Base-by-base conservation (phyloP, 345 rosid genomes). In the Gossypium mustelinum region DNA sequence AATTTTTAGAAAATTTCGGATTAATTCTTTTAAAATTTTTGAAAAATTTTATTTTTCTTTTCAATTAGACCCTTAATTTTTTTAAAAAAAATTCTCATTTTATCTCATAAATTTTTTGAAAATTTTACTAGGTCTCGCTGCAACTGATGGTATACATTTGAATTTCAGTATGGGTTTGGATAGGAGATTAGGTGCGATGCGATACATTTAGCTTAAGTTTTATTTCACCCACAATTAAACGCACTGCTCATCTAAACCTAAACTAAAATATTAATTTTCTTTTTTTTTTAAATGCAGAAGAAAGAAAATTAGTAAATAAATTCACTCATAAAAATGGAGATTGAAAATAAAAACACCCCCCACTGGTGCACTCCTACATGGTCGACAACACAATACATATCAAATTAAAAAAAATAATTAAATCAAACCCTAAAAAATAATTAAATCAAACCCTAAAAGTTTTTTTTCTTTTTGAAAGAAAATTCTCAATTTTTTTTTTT, bases 291-390 rank as follows among this genome's bases (percentile, higher is more conserved):
- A 45, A 45, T 59, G 39, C 41, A 59, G 16, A 24, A 12, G 16
- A 59, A 25, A 59, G 2, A 71, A 54, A 17, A 82, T 81, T 59
- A 20, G 78, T 76, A 66, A 62, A 50, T 27, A 2, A 60, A 75
- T 63, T 76, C 73, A 81, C 73, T 78, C 75, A n/a, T 24, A 56
- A 81, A 82, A 81, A 84, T 77, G 87, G 80, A 83, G 86, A 84
- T 75, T 70, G 74, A 81, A 75, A 27, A 51, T 48, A 44, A 69
- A 82, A 82, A 82, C 71, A 81, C 78, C 76, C 86, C 80, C 86
- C 51, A 82, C 80, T 52, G 55, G 72, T 72, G 73, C 74, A 54
- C 58, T 54, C 58, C 62, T 34, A 57, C 34, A 56, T n/a, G 60
- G 27, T 56, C 10, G 20, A 56, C 22, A 55, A n/a, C 59, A 55